Conservation (phyloP, 768 basidiomycete genomes). For the Xerocomellus intermedius region DNA sequence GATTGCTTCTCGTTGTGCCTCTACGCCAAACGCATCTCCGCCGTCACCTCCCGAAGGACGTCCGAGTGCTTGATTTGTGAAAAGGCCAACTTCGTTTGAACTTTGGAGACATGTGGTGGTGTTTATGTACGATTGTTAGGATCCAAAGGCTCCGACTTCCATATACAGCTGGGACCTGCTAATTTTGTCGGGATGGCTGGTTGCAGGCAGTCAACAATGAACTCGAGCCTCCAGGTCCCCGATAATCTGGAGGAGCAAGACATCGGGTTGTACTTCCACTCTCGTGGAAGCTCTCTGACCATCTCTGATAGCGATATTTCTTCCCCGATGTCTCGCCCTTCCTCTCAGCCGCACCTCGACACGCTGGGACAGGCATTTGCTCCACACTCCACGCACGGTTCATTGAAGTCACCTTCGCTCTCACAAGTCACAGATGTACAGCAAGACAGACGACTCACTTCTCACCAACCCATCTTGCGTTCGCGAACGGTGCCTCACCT, state of each 20-base stretch:
- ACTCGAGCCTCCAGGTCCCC: slow-evolving; percentile 8
- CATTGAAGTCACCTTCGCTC: slow-evolving; percentile 36
- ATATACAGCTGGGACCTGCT: background rate
- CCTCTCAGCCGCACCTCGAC: slow-evolving; percentile 17
- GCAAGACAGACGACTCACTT: slow-evolving; percentile 9
- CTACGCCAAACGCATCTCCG: slow-evolving; percentile 26
- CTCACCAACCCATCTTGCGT: slow-evolving; percentile 35
- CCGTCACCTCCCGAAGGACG: background rate
- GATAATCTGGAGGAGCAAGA: slow-evolving; percentile 29
- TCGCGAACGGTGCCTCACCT: slow-evolving; percentile 48
- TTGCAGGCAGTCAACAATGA: slow-evolving; percentile 7
- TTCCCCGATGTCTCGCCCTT: slow-evolving; percentile 14
- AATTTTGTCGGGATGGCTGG: background rate
- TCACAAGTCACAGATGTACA: slow-evolving; percentile 26
- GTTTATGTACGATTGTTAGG: slow-evolving; percentile 16
- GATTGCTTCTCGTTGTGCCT: slow-evolving; percentile 58
- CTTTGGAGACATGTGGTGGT: no score
- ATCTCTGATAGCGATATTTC: slow-evolving; percentile 27
- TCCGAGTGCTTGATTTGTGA: background rate
- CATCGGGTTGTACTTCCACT: slow-evolving; percentile 25
- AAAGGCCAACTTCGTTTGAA: no score
- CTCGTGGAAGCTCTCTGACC: slow-evolving; percentile 24
- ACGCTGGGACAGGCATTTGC: background rate
- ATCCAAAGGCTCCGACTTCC: background rate
- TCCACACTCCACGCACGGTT: background rate